Evolutionary conservation across 208 protist genomes (phyloP), one percentile per base, ranked within the genome.

Genomic region (Herpetomonas tarakana): DNA sequence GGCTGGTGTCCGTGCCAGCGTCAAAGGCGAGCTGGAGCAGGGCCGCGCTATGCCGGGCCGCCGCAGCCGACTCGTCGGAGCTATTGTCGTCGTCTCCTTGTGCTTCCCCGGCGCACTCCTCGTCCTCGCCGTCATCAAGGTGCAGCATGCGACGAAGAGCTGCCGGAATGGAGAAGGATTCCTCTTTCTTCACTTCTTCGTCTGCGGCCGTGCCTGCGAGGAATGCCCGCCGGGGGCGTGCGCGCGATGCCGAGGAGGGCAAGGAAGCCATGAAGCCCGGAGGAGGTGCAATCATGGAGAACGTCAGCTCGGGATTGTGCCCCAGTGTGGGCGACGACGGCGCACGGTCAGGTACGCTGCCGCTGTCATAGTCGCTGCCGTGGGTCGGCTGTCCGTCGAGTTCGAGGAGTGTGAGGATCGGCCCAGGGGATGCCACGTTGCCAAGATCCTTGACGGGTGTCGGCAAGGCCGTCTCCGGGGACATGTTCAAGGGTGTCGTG

Each of bases 1-100:
- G 56, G 35, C 27, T 52, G 2, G 61, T 65, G 44, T 74, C 68
- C 68, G 62, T 57, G 26, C 45, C 35, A 19, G 61, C 31, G 14
- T 18, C 31, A 49, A 49, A 49, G 44, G 44, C 44, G 6, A 11
- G 3, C 16, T 18, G 44, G 16, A 49, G 44, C 39, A 68, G 46
- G 19, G 62, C 28, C 4, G 51, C 59, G 56, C 24, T 16, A 11
- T 64, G 56, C 45, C 57, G 49, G 16, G 27, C 35, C 31, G 45
- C 46, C 14, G 28, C 45, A 24, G 49, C 9, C 14, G 27, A 38
- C 3, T 24, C 28, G 0, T 54, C 51, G 39, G 51, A 26, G 2
- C 19, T 46, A 25, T 52, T 29, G 2, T 30, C 35, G 2, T 3
- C 58, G 9, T 47, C 35, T 14, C 35, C 6, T 6, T 41, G 35